Percentiles rank a stretch among this genome's conserved stretches.
phyloP scores from a whole-genome alignment of 2,329 filamentous ascomycete genomes.

The Penicillium sp. region DNA sequence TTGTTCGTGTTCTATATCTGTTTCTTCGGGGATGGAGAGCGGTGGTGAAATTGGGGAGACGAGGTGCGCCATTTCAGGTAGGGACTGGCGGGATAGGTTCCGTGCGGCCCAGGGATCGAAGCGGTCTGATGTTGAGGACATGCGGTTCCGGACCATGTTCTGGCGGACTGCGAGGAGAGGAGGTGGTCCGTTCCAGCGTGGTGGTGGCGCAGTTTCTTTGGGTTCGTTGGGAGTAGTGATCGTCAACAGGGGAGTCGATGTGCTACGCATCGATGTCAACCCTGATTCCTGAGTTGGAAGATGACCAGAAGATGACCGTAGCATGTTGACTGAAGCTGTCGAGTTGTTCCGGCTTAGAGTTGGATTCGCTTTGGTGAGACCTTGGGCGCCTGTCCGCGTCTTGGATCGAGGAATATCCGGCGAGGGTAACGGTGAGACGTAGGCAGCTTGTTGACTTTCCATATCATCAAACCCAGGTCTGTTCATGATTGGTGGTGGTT shows the following conservation, averaged over 20 bases:
- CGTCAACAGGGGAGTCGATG: slow-evolving; percentile 24
- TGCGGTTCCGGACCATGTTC: slow-evolving; percentile 44
- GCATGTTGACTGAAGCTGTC: slow-evolving; percentile 8
- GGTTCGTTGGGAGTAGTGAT: slow-evolving; percentile 12
- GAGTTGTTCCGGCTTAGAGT: slow-evolving; percentile 14
- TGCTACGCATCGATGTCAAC: slow-evolving; percentile 7
- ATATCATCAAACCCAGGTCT: slow-evolving; percentile 14
- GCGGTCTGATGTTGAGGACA: slow-evolving; percentile 37
- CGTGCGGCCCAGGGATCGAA: slow-evolving; percentile 32
- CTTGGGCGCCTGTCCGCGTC: slow-evolving; percentile 5
- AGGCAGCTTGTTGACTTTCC: slow-evolving; percentile 16
- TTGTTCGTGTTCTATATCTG: slow-evolving; percentile 2
- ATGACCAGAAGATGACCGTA: neutral
- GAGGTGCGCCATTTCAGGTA: slow-evolving; percentile 15
- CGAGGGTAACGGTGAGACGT: slow-evolving; percentile 6
- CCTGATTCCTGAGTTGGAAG: neutral
- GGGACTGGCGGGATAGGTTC: slow-evolving; percentile 27
- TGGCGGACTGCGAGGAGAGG: slow-evolving; percentile 58
- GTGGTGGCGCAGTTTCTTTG: slow-evolving; percentile 17
- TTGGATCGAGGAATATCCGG: slow-evolving; percentile 9
- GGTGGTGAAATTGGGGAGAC: slow-evolving; percentile 18
- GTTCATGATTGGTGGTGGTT: slow-evolving; percentile 40
- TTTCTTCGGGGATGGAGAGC: slow-evolving; percentile 26
- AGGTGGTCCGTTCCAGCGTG: slow-evolving; percentile 28
- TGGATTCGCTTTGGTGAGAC: slow-evolving; percentile 3